Conservation (phyloP, 345 rosid genomes). For the Nephelium lappaceum region DNA sequence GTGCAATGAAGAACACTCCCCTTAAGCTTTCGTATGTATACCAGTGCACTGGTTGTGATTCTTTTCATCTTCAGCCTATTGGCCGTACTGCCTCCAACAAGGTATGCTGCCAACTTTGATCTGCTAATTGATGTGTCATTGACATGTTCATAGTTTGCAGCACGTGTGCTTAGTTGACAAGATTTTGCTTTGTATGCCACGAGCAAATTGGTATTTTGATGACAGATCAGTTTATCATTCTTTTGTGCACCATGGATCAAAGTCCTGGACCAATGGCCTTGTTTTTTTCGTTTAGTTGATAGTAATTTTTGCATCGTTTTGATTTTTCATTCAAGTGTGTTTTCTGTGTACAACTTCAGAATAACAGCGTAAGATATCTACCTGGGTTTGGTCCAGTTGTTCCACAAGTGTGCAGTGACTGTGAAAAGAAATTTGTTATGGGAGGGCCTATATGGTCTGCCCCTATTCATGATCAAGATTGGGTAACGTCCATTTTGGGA, state of each 20-base stretch:
- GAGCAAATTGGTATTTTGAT: neutral
- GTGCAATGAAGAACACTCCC: constrained; percentile 98
- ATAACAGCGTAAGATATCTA: constrained; percentile 78
- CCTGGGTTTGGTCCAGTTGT: constrained; percentile 95
- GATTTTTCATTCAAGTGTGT: neutral
- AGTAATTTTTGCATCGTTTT: neutral
- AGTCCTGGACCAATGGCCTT: neutral
- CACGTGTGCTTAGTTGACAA: neutral
- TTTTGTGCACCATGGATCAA: neutral
- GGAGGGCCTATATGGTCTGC: constrained; percentile 99
- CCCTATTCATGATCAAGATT: constrained; percentile 89
- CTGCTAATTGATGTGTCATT: neutral
- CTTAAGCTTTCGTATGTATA: constrained; percentile 97
- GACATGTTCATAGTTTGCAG: constrained; percentile 1
- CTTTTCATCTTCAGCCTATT: constrained; percentile 92
- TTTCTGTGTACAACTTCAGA: constrained; percentile 41
- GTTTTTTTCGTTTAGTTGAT: neutral
- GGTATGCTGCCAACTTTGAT: constrained; percentile 45
- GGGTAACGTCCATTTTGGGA: constrained; percentile 70
- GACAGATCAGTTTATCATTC: neutral
- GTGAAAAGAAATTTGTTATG: constrained; percentile 96
- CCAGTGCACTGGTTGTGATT: constrained; percentile 97
- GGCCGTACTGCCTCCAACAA: constrained; percentile 89
- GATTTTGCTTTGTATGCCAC: neutral
- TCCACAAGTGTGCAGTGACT: constrained; percentile 86